Evolutionary conservation across 495 filamentous ascomycete species (phyloP).

Genomic region (Annulohypoxylon nitens): DNA sequence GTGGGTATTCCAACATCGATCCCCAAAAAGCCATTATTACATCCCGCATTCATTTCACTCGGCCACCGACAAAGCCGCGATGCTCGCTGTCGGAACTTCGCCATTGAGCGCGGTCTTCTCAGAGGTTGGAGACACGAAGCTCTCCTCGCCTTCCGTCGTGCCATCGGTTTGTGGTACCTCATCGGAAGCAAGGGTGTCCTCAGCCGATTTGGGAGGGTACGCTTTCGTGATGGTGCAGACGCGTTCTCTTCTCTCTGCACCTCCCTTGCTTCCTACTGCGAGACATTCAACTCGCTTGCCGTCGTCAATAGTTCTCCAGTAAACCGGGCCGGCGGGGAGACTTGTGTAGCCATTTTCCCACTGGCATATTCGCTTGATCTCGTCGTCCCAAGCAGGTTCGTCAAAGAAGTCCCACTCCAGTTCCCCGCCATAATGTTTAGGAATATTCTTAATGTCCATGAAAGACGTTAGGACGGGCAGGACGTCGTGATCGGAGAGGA

Average conservation of each 20-base stretch:
- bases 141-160: slow-evolving; percentile 37
- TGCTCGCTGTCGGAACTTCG: slow-evolving; percentile 37
- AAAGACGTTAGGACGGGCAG: slow-evolving; percentile 79
- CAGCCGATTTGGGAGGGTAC: slow-evolving; percentile 44
- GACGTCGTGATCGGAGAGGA: slow-evolving; percentile 77
- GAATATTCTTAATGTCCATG: slow-evolving; percentile 84
- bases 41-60: slow-evolving; percentile 17
- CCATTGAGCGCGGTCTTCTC: slow-evolving; percentile 33
- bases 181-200: slow-evolving; percentile 27
- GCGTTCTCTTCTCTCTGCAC: slow-evolving; percentile 52
- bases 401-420: slow-evolving; percentile 84
- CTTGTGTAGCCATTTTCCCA: slow-evolving; percentile 61
- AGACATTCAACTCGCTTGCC: slow-evolving; percentile 59
- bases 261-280: slow-evolving; percentile 58
- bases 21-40: not conserved
- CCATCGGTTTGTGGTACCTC: slow-evolving; percentile 37
- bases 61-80: slow-evolving; percentile 33
- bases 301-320: slow-evolving; percentile 61
- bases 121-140: slow-evolving; percentile 18
- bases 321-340: slow-evolving; percentile 64
- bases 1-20: slow-evolving; percentile 1
- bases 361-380: slow-evolving; percentile 54
- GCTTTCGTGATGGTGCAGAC: slow-evolving; percentile 61
- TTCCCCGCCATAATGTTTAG: slow-evolving; percentile 85
- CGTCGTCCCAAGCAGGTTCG: slow-evolving; percentile 69